Conservation (phyloP, 2,329 filamentous ascomycete genomes). For the Hansfordia pulvinata region DNA sequence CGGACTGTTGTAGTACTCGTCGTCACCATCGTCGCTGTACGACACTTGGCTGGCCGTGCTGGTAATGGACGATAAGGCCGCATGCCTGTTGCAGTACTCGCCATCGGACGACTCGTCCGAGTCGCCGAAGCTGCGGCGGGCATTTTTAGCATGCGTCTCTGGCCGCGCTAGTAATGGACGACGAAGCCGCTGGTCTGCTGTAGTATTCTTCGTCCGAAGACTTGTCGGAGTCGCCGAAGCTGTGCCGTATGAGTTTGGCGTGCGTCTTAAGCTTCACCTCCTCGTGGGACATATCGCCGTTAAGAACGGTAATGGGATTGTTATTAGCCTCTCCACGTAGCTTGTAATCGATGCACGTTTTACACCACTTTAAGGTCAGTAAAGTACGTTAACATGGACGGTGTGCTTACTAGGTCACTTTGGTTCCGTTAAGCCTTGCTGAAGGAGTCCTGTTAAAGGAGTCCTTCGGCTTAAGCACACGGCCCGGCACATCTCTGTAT, state of each 20-base stretch:
- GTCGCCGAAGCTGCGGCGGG: too few relatives aligned
- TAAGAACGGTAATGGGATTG: slow-evolving; percentile 10
- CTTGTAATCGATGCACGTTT: slow-evolving; percentile 19
- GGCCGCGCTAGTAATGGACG: too few relatives aligned
- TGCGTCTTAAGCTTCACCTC: slow-evolving; percentile 1
- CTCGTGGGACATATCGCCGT: slow-evolving; percentile 1
- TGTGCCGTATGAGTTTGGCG: too few relatives aligned
- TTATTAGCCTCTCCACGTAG: slow-evolving; percentile 10
- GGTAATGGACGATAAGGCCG: too few relatives aligned
- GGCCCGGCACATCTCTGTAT: slow-evolving; percentile 19
- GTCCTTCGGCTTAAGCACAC: slow-evolving; percentile 14
- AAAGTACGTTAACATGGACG: background rate
- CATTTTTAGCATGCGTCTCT: too few relatives aligned
- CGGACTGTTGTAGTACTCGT: too few relatives aligned
- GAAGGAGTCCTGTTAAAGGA: too few relatives aligned
- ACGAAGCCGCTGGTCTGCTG: background rate
- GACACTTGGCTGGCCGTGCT: background rate
- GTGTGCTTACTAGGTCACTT: slow-evolving; percentile 15
- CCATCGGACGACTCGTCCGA: slow-evolving; percentile 3
- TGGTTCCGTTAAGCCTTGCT: slow-evolving; percentile 18
- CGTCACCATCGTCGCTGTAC: slow-evolving; percentile 3
- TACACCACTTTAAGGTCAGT: slow-evolving; percentile 18
- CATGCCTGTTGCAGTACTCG: too few relatives aligned
- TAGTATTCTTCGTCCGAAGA: too few relatives aligned
- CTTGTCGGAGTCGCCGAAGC: background rate